phyloP scores from a whole-genome alignment of 2,329 filamentous ascomycete genomes.

The Aspergillus cejpii region DNA sequence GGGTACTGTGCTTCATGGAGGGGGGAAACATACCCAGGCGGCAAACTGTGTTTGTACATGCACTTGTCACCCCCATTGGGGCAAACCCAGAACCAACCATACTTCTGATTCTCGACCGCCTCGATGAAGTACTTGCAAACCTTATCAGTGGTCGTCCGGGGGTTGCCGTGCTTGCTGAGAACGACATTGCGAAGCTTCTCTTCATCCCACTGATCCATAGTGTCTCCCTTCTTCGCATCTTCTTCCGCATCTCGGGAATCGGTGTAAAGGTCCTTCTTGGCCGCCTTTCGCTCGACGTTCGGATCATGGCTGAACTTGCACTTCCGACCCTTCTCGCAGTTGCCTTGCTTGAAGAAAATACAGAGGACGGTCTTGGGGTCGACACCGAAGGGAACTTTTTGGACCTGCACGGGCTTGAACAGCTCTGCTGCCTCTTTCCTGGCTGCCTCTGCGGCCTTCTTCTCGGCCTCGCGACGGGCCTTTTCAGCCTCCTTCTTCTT shows the following conservation, averaged over 20 bases:
- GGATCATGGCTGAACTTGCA: conserved; percentile 97
- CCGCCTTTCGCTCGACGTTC: conserved; percentile 79
- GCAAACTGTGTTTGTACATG: conserved; percentile 96
- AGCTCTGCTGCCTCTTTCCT: conserved; percentile 72
- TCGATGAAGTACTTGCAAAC: conserved; percentile 99
- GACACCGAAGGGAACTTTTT: conserved; percentile 95
- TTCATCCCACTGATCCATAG: conserved; percentile 95
- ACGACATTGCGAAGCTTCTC: conserved; percentile 89
- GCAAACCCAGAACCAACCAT: conserved; percentile 98
- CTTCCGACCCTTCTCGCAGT: conserved; percentile 94
- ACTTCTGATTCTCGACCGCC: conserved; percentile 96
- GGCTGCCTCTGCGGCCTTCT: conserved; percentile 80
- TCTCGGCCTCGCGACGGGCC: conserved; percentile 69
- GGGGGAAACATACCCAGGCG: conserved; percentile 67
- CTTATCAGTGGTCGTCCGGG: conserved; percentile 90
- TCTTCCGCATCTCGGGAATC: conserved; percentile 69
- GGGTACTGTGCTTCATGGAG: conserved; percentile 2
- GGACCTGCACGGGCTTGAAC: conserved; percentile 88
- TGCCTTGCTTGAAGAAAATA: conserved; percentile 93
- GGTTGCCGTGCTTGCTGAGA: conserved; percentile 93
- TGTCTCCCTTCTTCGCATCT: conserved; percentile 74
- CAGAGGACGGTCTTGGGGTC: conserved; percentile 97
- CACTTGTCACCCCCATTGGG: conserved; percentile 95
- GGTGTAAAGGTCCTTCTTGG: conserved; percentile 86
- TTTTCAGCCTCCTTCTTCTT: conserved; percentile 69